A percentile compares a stretch with the other conserved stretches of the same genome.
Conservation (phyloP, 2,329 filamentous ascomycete species). For the Anthostomella pinea region DNA sequence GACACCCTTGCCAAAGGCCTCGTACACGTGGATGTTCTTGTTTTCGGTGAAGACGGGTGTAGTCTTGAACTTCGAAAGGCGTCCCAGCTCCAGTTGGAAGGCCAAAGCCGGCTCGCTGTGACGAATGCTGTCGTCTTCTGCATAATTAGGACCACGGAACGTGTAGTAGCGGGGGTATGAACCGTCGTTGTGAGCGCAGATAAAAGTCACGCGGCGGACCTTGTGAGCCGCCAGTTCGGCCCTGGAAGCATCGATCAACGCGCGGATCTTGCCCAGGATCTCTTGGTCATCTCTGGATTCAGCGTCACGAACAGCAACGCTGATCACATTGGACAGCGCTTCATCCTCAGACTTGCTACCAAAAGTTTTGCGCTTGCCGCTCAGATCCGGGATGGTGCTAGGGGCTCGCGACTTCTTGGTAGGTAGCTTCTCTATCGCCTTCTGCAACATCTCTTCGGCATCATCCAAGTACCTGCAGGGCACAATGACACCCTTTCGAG, state of each 20-base stretch:
- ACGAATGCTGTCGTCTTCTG: slow-evolving; percentile 92
- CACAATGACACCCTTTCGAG: slow-evolving; percentile 89
- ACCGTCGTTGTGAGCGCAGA: slow-evolving; percentile 91
- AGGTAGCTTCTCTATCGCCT: slow-evolving; percentile 82
- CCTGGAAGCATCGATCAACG: slow-evolving; percentile 77
- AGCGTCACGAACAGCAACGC: slow-evolving; percentile 85
- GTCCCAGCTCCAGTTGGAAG: slow-evolving; percentile 95
- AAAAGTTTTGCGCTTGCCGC: slow-evolving; percentile 65
- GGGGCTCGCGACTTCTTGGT: slow-evolving; percentile 56
- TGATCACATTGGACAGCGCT: slow-evolving; percentile 87
- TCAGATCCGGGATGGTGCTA: slow-evolving; percentile 69
- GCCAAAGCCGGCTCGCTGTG: slow-evolving; percentile 94
- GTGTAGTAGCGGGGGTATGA: slow-evolving; percentile 97
- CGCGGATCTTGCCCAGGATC: slow-evolving; percentile 70
- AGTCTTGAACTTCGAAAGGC: slow-evolving; percentile 95
- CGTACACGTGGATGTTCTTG: slow-evolving; percentile 98
- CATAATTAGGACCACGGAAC: slow-evolving; percentile 87
- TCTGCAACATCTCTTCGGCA: slow-evolving; percentile 79
- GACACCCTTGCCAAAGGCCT: slow-evolving; percentile 89
- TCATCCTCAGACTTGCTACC: slow-evolving; percentile 59
- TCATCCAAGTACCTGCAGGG: slow-evolving; percentile 94
- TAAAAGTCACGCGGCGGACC: slow-evolving; percentile 90
- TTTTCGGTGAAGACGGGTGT: slow-evolving; percentile 99
- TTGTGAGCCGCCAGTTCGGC: slow-evolving; percentile 77
- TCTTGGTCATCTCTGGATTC: slow-evolving; percentile 82